Percentiles rank a stretch among this genome's conserved stretches.
These are phyloP conservation scores for Talaromyces sp. DNA, from an alignment of 2,329 filamentous ascomycete species.

Conservation along the genomic window DNA sequence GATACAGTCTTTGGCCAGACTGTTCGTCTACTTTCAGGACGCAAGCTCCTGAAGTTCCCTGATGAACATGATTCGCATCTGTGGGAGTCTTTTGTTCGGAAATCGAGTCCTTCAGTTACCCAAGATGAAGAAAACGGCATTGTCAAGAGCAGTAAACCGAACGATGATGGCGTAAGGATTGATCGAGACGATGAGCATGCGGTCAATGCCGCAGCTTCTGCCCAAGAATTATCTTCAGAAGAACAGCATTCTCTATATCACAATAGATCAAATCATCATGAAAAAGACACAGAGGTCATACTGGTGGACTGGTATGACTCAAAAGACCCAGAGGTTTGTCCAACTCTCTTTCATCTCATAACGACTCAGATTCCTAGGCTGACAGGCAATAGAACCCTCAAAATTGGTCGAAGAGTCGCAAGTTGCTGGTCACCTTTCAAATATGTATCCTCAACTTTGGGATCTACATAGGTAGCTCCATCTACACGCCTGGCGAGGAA, in stretches of 20 bases:
- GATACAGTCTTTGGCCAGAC: slow-evolving; percentile 5
- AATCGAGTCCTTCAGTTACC: not conserved
- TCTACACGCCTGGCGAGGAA: slow-evolving; percentile 27
- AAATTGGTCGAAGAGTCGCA: slow-evolving; percentile 23
- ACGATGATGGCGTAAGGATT: not conserved
- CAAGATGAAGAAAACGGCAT: not conserved
- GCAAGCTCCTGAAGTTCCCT: not conserved
- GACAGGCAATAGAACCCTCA: slow-evolving; percentile 20
- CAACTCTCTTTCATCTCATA: not conserved
- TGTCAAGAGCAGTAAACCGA: not conserved
- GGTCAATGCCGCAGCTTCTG: not conserved
- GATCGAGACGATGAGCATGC: not conserved
- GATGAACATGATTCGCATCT: not conserved
- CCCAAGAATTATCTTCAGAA: not conserved
- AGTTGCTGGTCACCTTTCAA: slow-evolving; percentile 19
- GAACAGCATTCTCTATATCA: not conserved
- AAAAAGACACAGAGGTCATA: not conserved
- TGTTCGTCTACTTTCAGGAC: not conserved
- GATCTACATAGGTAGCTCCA: slow-evolving; percentile 33
- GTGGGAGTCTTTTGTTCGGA: not conserved
- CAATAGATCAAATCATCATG: not conserved
- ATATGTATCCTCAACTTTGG: slow-evolving; percentile 34
- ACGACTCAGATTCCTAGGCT: not conserved
- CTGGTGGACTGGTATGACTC: not conserved
- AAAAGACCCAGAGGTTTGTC: not conserved